Evolutionary conservation across 148 eudicot species (phyloP), one percentile per base, ranked within the genome.

Genomic region (Suaeda aralocaspica): DNA sequence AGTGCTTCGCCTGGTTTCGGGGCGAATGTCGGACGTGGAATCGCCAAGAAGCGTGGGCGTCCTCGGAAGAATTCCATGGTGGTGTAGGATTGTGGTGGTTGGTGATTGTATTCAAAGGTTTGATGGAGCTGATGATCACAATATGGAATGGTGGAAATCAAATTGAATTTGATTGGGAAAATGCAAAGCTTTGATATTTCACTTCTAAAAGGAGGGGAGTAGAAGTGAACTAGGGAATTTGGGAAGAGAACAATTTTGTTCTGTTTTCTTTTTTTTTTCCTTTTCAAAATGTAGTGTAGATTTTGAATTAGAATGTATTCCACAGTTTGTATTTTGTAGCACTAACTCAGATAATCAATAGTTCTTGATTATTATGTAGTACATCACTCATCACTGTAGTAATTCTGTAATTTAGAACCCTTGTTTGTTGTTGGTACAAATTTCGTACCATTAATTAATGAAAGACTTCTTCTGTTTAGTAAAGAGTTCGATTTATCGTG

Each of bases 11-110:
- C 68, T 25, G 77, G 68, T 33, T 18, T 51, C 15, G 41, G 31
- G 39, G 5, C 41, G 2, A 57, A 41, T 68, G 59, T 46, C 12
- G 55, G 60, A 7, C 57, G 49, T 2, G 19, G 69, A 61, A 46
- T 48, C 59, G 48, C 68, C 5, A 82, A 73, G 74, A 82, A 79
- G 73, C 78, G 85, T 0, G 85, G 85, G 0, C 74, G 82, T 14
- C 85, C 85, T 68, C 49, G 78, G 70, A 82, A 82, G 61, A 82
- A 72, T 55, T 72, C 77, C 0, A 18, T 71, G 39, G 64, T 62
- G 8, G 44, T 28, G 55, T 72, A 72, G 73, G 13, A 18, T 22
- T 15, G 53, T 44, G 64, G 72, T 42, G 49, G 71, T 10, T 58
- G 31, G 58, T 58, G 8, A 50, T 33, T 1, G 64, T 36, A 22